A percentile compares a stretch with the other conserved stretches of the same genome.
phyloP scores from a whole-genome alignment of 345 rosid genomes.

The Eucalyptus rudis region DNA sequence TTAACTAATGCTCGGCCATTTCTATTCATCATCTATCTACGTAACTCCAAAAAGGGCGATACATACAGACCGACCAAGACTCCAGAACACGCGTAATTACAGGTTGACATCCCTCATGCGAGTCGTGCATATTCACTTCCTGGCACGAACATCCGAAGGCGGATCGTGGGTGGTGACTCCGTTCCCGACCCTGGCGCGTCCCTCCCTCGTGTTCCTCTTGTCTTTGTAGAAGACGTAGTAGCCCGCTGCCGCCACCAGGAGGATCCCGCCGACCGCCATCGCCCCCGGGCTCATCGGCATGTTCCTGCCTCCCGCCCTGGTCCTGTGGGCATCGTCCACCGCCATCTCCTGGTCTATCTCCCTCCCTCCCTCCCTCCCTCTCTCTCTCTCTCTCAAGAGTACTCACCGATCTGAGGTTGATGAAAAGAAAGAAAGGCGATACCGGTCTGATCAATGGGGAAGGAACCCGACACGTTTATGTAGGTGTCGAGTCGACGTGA shows the following conservation, averaged over 20 bases:
- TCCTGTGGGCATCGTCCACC: neutral
- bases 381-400: neutral
- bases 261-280: neutral
- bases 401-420: neutral
- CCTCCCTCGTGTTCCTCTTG: neutral
- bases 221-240: neutral
- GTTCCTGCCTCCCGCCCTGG: neutral
- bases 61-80: neutral
- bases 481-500: neutral
- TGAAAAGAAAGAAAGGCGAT: neutral
- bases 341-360: neutral
- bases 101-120: neutral
- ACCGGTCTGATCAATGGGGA: neutral
- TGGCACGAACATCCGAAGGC: neutral
- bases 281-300: neutral
- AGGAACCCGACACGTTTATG: neutral
- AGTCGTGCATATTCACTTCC: neutral
- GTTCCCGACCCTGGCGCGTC: neutral
- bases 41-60: neutral
- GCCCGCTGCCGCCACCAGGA: neutral
- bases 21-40: neutral
- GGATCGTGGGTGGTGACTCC: neutral
- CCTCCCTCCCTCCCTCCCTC: accelerated
- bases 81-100: neutral
- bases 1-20: neutral